Evolutionary conservation across 352 stramenopile genomes (phyloP), one percentile per base, ranked within the genome.

Genomic region (Hyphochytrium catenoides): DNA sequence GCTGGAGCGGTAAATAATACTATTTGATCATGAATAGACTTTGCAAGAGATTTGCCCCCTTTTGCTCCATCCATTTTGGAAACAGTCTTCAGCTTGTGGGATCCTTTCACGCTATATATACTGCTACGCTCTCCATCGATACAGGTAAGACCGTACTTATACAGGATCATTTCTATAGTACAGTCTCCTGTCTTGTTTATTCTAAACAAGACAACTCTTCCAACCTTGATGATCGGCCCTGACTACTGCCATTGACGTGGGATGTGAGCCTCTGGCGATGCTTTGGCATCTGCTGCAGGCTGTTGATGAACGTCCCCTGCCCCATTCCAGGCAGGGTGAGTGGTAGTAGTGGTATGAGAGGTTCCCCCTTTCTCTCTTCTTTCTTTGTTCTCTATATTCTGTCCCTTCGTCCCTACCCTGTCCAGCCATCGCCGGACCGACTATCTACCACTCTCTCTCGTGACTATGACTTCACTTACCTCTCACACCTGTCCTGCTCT

Each of bases 101-200:
- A n/a, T n/a, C n/a, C n/a, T n/a, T n/a, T n/a, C n/a, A n/a, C n/a
- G n/a, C n/a, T n/a, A n/a, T n/a, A n/a, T n/a, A n/a, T n/a, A n/a
- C n/a, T n/a, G n/a, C n/a, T n/a, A n/a, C n/a, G n/a, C n/a, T n/a
- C n/a, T n/a, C n/a, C n/a, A n/a, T n/a, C n/a, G n/a, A n/a, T n/a
- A n/a, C n/a, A n/a, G n/a, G n/a, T 28, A 28, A 38, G 33, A 38
- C 33, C 33, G 33, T 38, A 38, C 1, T 38, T 38, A 2, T 31
- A 38, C 33, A 38, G 14, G 33, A 38, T 38, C 33, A 27, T 38
- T 38, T 38, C 33, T 38, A 38, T 38, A 38, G 8, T 29, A 24
- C 33, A 29, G 33, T 38, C 33, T 31, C 31, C 33, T 38, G 26
- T 38, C 3, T 24, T 38, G 26, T 38, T 20, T 38, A 31, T 38